Evolutionary conservation across 495 filamentous ascomycete species (phyloP).

Genomic region (Talaromyces ruber): DNA sequence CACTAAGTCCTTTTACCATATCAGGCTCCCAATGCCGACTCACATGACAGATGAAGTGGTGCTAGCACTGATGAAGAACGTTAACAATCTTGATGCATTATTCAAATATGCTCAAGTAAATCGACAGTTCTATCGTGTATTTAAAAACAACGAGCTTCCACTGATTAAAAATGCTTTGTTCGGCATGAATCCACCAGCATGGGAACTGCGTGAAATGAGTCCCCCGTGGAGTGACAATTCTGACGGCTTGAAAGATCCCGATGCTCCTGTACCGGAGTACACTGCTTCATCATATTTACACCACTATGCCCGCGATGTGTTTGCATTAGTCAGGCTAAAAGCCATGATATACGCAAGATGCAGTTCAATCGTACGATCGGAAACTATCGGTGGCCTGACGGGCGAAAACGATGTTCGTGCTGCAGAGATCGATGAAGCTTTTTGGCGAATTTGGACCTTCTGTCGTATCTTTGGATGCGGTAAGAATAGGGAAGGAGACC

Average conservation of each 20-base stretch:
- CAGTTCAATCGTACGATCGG: slow-evolving; percentile 46
- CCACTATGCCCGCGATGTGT: slow-evolving; percentile 48
- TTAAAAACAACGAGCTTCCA: slow-evolving; percentile 49
- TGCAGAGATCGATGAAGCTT: slow-evolving; percentile 52
- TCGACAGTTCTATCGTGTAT: slow-evolving; percentile 50
- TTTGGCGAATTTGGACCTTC: slow-evolving; percentile 66
- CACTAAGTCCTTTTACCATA: slow-evolving; percentile 9
- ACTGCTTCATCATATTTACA: slow-evolving; percentile 48
- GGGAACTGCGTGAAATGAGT: slow-evolving; percentile 58
- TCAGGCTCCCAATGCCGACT: slow-evolving; percentile 23
- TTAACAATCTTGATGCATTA: slow-evolving; percentile 47
- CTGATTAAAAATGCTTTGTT: slow-evolving; percentile 48
- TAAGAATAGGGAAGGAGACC: slow-evolving; percentile 51
- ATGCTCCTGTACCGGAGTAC: slow-evolving; percentile 45
- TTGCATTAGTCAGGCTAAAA: slow-evolving; percentile 51
- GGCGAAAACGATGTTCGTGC: slow-evolving; percentile 40
- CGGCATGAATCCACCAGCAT: slow-evolving; percentile 53
- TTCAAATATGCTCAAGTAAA: slow-evolving; percentile 48
- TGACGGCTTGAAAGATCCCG: slow-evolving; percentile 31
- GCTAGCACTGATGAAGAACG: slow-evolving; percentile 38
- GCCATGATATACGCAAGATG: slow-evolving; percentile 52
- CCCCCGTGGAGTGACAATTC: slow-evolving; percentile 43
- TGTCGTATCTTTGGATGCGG: slow-evolving; percentile 56
- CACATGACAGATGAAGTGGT: slow-evolving; percentile 41
- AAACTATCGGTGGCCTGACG: slow-evolving; percentile 47